Conservation (phyloP, 441 rosid genomes). For the Dalechampia spathulata region DNA sequence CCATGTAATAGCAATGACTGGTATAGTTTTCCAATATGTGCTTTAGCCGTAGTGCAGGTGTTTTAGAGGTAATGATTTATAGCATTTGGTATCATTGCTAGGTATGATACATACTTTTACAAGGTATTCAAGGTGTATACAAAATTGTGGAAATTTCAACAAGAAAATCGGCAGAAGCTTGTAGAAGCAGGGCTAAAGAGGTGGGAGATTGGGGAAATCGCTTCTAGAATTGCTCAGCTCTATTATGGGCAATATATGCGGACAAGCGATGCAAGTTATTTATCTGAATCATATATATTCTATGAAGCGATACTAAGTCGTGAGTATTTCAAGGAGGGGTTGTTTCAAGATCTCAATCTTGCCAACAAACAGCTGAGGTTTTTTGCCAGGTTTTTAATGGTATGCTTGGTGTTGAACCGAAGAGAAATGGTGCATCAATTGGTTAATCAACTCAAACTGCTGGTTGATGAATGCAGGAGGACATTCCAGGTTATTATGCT, state of each 20-base stretch:
- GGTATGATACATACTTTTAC: constrained; percentile 89
- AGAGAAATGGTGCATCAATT: constrained; percentile 79
- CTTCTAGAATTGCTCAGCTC: constrained; percentile 92
- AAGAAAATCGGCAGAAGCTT: constrained; percentile 85
- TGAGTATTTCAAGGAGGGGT: constrained; percentile 86
- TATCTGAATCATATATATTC: constrained; percentile 80
- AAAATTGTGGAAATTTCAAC: constrained; percentile 92
- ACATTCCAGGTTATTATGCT: constrained; percentile 62
- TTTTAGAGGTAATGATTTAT: neutral
- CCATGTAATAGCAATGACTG: neutral
- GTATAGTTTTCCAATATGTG: neutral
- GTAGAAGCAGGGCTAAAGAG: constrained; percentile 92
- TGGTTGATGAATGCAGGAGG: constrained; percentile 90
- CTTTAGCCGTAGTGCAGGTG: neutral
- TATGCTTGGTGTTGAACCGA: constrained; percentile 76
- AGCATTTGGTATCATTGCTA: constrained; percentile 16
- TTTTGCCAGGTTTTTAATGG: constrained; percentile 87
- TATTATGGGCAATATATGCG: constrained; percentile 94
- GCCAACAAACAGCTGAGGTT: constrained; percentile 91
- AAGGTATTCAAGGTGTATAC: constrained; percentile 97
- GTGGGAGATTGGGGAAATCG: constrained; percentile 98
- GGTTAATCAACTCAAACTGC: constrained; percentile 68
- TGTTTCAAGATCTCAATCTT: constrained; percentile 67
- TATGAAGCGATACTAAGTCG: constrained; percentile 80
- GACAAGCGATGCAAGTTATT: constrained; percentile 73